These are phyloP conservation scores for Saccharomyces paradoxus DNA, from an alignment of 805 yeast genomes.

Conservation along the genomic window DNA sequence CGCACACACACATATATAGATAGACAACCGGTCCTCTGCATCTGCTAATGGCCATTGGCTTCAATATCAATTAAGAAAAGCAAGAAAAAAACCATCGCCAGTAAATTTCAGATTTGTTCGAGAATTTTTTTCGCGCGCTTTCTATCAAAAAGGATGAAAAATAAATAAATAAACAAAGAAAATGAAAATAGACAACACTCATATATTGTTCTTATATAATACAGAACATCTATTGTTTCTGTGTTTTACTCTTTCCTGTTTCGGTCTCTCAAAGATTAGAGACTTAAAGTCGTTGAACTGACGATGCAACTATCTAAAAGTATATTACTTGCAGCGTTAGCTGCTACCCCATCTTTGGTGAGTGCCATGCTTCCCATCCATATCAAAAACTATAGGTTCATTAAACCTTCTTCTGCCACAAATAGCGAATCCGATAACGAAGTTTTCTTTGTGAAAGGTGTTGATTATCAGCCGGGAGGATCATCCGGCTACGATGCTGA, in stretches of 20 bases:
- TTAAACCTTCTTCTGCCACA: slow-evolving; percentile 39
- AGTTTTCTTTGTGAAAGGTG: slow-evolving; percentile 74
- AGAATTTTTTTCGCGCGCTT: neutral
- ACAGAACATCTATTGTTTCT: neutral
- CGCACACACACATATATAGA: neutral
- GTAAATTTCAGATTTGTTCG: neutral
- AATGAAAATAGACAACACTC: neutral
- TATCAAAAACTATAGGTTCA: slow-evolving; percentile 49
- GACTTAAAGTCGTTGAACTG: neutral
- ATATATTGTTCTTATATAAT: neutral
- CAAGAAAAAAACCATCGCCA: neutral
- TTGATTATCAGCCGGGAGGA: slow-evolving; percentile 93
- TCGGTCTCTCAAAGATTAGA: neutral
- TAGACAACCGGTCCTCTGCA: neutral
- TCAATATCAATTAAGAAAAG: neutral
- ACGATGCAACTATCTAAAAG: slow-evolving; percentile 5
- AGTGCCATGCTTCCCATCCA: slow-evolving; percentile 51
- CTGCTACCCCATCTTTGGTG: slow-evolving; percentile 13
- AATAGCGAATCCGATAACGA: slow-evolving; percentile 35
- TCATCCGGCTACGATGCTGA: slow-evolving; percentile 44
- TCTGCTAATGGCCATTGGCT: neutral
- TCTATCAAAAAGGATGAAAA: neutral
- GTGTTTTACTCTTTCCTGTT: neutral
- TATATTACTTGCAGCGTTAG: slow-evolving; percentile 8
- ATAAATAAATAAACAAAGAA: neutral